Conservation (phyloP, 2,329 filamentous ascomycete species). For the Aspergillus udagawae region DNA sequence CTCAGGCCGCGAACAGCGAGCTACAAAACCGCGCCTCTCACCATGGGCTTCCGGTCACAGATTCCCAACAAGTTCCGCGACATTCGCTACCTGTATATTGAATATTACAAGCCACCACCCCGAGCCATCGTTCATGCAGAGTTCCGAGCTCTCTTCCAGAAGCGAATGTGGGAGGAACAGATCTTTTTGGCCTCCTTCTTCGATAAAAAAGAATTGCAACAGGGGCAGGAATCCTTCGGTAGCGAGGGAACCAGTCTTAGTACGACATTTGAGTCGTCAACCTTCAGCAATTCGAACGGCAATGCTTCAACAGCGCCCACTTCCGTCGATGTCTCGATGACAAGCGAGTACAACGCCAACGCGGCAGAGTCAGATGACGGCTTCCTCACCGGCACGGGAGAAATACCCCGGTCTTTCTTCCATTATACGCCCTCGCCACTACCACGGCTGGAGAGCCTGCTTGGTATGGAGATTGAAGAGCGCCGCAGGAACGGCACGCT, state of each 20-base stretch:
- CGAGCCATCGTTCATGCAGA: slow-evolving; percentile 32
- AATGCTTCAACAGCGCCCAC: slow-evolving; percentile 5
- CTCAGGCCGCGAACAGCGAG: slow-evolving; percentile 4
- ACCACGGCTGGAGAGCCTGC: slow-evolving; percentile 12
- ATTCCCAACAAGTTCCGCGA: slow-evolving; percentile 8
- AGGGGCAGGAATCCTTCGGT: background rate
- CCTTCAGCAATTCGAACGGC: slow-evolving; percentile 4
- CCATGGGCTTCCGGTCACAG: slow-evolving; percentile 13
- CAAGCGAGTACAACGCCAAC: background rate
- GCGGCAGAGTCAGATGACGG: background rate
- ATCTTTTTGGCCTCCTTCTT: slow-evolving; percentile 13
- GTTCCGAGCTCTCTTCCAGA: slow-evolving; percentile 36
- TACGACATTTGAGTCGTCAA: slow-evolving; percentile 4
- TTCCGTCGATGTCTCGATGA: slow-evolving; percentile 5
- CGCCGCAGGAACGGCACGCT: slow-evolving; percentile 1
- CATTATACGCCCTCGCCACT: slow-evolving; percentile 8
- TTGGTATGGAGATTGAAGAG: slow-evolving; percentile 18
- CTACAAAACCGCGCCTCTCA: slow-evolving; percentile 5
- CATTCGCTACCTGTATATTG: slow-evolving; percentile 12
- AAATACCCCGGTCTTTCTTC: background rate
- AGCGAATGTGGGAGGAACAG: slow-evolving; percentile 23
- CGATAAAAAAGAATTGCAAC: background rate
- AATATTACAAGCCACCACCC: slow-evolving; percentile 15
- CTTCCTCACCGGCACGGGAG: background rate
- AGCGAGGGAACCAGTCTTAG: background rate